phyloP scores from a whole-genome alignment of 2,329 filamentous ascomycete species.

The Drechslerella coelobrocha region DNA sequence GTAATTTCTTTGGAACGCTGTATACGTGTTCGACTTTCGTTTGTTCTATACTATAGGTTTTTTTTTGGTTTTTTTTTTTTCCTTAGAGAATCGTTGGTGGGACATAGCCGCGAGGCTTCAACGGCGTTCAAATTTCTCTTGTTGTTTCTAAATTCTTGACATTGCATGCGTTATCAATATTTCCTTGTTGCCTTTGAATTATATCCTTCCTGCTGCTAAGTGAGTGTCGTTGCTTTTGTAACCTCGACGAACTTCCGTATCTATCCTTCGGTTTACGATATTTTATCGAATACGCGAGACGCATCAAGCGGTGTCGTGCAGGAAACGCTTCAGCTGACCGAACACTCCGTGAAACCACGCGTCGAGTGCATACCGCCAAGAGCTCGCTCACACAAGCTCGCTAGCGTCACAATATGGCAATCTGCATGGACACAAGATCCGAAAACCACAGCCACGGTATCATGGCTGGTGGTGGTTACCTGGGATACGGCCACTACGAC shows the following conservation, averaged over 20 bases:
- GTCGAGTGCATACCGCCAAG: background rate
- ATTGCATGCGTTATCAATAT: background rate
- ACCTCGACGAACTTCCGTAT: background rate
- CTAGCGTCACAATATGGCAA: constrained; percentile 26
- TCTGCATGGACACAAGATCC: constrained; percentile 29
- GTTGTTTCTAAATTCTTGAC: constrained; percentile 10
- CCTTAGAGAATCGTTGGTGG: constrained; percentile 16
- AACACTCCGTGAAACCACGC: constrained; percentile 3
- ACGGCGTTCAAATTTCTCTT: constrained; percentile 24
- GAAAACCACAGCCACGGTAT: constrained; percentile 24
- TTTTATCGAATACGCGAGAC: background rate
- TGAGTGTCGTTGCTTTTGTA: background rate
- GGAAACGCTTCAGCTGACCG: background rate
- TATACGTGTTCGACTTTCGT: constrained; percentile 42
- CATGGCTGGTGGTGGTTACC: constrained; percentile 4
- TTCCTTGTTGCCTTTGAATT: background rate
- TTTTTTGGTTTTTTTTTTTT: background rate
- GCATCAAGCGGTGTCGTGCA: background rate
- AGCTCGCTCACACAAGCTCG: background rate
- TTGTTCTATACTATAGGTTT: constrained; percentile 17
- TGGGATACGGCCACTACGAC: constrained; percentile 20
- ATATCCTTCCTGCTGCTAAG: constrained; percentile 8
- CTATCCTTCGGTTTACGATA: constrained; percentile 2
- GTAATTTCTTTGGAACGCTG: constrained; percentile 3
- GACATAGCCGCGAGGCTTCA: constrained; percentile 44